phyloP scores from a whole-genome alignment of 495 filamentous ascomycete genomes.

The Trichoderma orchidacearum region DNA sequence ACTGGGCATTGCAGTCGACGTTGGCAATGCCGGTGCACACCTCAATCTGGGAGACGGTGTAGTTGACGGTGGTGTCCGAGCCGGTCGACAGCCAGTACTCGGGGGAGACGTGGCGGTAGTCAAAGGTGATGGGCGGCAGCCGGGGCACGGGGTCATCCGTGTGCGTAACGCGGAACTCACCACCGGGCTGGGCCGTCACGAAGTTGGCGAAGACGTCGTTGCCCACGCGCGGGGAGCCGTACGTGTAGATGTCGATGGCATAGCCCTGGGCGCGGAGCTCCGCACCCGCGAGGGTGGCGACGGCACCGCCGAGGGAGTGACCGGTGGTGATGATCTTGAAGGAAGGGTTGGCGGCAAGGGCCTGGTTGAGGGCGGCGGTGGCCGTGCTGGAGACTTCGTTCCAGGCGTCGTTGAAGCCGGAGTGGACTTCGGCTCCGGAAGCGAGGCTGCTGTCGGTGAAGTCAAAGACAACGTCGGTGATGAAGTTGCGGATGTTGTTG shows the following conservation, averaged over 20 bases:
- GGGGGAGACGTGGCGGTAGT: constrained; percentile 49
- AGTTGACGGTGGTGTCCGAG: constrained; percentile 7
- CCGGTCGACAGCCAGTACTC: constrained; percentile 45
- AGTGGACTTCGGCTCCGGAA: constrained; percentile 20
- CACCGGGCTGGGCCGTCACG: constrained; percentile 32
- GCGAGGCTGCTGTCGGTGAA: constrained; percentile 17
- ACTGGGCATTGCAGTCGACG: constrained; percentile 25
- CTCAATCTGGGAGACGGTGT: constrained; percentile 15
- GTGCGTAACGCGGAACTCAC: constrained; percentile 55
- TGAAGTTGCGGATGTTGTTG: constrained; percentile 47
- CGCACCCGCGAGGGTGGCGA: constrained; percentile 47
- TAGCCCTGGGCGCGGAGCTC: constrained; percentile 38
- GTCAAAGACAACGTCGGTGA: constrained; percentile 37
- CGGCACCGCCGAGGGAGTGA: constrained; percentile 55
- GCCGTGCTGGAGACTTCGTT: constrained; percentile 13
- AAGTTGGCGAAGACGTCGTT: constrained; percentile 40
- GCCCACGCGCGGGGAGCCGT: constrained; percentile 56
- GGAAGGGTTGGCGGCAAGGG: constrained; percentile 22
- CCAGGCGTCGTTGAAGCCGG: constrained; percentile 24
- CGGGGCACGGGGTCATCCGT: constrained; percentile 51
- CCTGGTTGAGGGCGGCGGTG: constrained; percentile 12
- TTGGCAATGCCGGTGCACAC: constrained; percentile 24
- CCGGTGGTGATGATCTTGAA: constrained; percentile 48
- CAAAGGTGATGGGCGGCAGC: constrained; percentile 40
- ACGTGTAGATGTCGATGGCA: constrained; percentile 40